Base-by-base conservation (phyloP, 768 basidiomycete genomes). In the Phaeotremella fagi region DNA sequence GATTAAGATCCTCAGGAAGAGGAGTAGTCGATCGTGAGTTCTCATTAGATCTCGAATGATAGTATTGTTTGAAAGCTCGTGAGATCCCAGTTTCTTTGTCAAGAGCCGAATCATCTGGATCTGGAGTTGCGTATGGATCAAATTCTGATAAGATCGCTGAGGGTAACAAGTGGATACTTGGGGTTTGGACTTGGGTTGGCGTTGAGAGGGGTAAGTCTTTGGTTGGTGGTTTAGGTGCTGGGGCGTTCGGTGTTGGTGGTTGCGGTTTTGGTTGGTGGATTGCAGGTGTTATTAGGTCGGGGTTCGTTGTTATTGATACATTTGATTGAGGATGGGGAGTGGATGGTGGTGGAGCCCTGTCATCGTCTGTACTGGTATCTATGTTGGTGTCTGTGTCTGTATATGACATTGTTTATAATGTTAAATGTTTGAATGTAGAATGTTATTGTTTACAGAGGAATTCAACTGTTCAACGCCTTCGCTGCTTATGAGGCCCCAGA, bases 101-200 rank as follows among this genome's bases (percentile, higher is more conserved):
- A 18, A 47, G 23, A 27, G 54, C 14, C 22, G 26, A 28, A n/a
- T n/a, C n/a, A n/a, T n/a, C n/a, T 12, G 58, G 44, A 35, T 48
- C 43, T 20, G 56, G 53, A 15, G 61, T 55, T 20, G 61, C 57
- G 33, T 54, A 60, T 1, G 65, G 62, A 36, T 67, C 65, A 31
- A 67, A 64, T 42, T 64, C 62, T 2, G 65, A 55, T 16, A 67
- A 28, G 26, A 64, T 62, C 22, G 46, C 11, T 14, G 47, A 25
- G 23, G 57, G 25, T 4, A 26, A 38, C 15, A 41, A 20, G 6
- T 35, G 5, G 18, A 45, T 24, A 1, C 48, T 57, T 27, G 60
- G 60, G 11, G 60, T 61, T 3, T 36, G 23, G 24, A 55, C 53
- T 22, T 50, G 46, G 3, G 47, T n/a, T 2, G 60, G 60, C 2